Conservation (phyloP, 2,329 filamentous ascomycete genomes). For the Neophaeococcomyces mojaviensis region DNA sequence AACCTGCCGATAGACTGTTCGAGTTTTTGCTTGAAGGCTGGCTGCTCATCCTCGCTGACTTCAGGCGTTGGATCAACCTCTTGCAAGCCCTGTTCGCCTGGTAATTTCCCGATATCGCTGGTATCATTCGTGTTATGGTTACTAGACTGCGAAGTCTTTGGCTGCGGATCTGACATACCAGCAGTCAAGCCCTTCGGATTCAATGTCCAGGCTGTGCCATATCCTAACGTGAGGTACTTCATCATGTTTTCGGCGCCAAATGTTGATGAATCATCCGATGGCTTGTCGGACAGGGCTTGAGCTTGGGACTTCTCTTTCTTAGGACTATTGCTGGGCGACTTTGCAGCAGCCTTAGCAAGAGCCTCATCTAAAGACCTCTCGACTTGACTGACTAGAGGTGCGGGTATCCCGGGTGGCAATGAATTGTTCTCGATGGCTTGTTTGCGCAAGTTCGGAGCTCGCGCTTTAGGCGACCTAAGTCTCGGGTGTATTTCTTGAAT, state of each 20-base stretch:
- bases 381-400: constrained; percentile 32
- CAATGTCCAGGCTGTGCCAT: constrained; percentile 41
- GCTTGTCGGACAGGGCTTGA: constrained; percentile 18
- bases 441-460: constrained; percentile 12
- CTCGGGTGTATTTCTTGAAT: constrained; percentile 9
- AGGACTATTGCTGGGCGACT: not conserved
- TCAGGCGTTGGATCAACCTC: constrained; percentile 21
- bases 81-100: constrained; percentile 10
- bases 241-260: constrained; percentile 39
- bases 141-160: not conserved
- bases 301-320: constrained; percentile 11
- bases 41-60: constrained; percentile 18
- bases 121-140: not conserved
- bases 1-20: constrained; percentile 30
- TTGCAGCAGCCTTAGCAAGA: constrained; percentile 11
- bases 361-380: constrained; percentile 20
- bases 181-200: constrained; percentile 25
- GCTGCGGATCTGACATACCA: constrained; percentile 1
- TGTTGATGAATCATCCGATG: constrained; percentile 23
- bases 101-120: not conserved
- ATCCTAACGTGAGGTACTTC: constrained; percentile 44
- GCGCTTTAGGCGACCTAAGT: constrained; percentile 6
- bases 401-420: constrained; percentile 35
- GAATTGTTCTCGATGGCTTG: constrained; percentile 19
- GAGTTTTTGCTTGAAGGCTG: constrained; percentile 18